Percentiles rank a stretch among this genome's conserved stretches.
phyloP scores from a whole-genome alignment of 257 asterid species.

The Solanum rostratum region DNA sequence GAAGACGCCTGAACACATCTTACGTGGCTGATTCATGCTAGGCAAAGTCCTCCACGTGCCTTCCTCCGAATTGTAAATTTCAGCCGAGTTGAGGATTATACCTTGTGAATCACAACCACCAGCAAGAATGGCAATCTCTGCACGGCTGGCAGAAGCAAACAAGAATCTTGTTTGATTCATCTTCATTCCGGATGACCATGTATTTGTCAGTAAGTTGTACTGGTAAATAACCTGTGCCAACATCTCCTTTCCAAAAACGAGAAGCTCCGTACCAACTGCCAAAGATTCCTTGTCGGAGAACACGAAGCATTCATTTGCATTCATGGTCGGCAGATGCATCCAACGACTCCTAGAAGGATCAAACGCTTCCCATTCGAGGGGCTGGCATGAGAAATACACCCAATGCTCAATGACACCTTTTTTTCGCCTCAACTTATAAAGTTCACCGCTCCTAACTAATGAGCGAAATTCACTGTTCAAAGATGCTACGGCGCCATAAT shows the following conservation, averaged over 20 bases:
- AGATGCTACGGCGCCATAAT: conserved; percentile 74
- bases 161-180: conserved; percentile 76
- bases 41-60: conserved; percentile 55
- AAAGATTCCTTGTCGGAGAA: conserved; percentile 82
- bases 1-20: conserved; percentile 83
- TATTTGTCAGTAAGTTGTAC: conserved; percentile 68
- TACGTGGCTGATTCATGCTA: conserved; percentile 59
- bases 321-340: conserved; percentile 81
- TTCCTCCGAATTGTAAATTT: conserved; percentile 38
- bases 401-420: too few relatives aligned
- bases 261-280: conserved; percentile 93
- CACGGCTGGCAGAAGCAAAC: conserved; percentile 80
- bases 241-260: conserved; percentile 70
- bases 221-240: conserved; percentile 59
- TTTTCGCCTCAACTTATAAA: too few relatives aligned
- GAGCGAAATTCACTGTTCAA: conserved; percentile 60
- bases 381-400: conserved; percentile 83
- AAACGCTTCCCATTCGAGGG: conserved; percentile 92
- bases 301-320: conserved; percentile 53
- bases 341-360: conserved; percentile 78
- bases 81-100: conserved; percentile 38
- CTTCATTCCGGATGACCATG: conserved; percentile 72
- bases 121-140: conserved; percentile 74
- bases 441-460: conserved; percentile 59
- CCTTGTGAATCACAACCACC: conserved; percentile 68